Evolutionary conservation across 1,139 yeast genomes (phyloP), one percentile per base, ranked within the genome.

Genomic region (Sugiyamaella grinbergsii): DNA sequence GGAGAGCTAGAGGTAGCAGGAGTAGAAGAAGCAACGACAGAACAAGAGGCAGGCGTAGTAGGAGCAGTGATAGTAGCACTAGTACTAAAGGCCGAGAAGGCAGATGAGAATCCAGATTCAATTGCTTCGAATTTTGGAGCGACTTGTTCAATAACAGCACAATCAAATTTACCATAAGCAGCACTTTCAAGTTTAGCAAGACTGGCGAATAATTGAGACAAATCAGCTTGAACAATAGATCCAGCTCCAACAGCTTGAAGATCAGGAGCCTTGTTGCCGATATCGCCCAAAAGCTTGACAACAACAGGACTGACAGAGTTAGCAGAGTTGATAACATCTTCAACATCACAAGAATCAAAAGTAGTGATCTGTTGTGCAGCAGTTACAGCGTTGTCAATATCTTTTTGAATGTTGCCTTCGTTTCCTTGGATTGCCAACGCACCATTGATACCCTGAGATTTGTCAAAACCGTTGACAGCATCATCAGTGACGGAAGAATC

Each of bases 211-310:
- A 57, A 49, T 10, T 22, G 28, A 28, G 52, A 43, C 41, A 57
- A 44, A 29, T 55, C 57, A 13, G 31, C 40, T 44, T 48, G 47
- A 31, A 57, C 58, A 50, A 57, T 54, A 5, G 43, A 5, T 15
- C 50, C 42, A 33, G 55, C 51, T 19, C 54, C 55, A 31, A 55
- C 58, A 31, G 54, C 50, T 13, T 50, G 29, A 42, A 56, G 36
- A 32, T 50, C 54, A 34, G 54, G 45, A 13, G 46, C 49, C 51
- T 57, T 54, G 33, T 37, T 13, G 20, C 48, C 48, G 34, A 56
- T 22, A 36, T 54, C 58, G 4, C 20, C 13, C 33, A 57, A 33
- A 6, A 57, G 47, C 23, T 18, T 20, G 26, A 52, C 43, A 24
- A 55, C 49, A 22, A 47, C 51, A 16, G 50, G 29, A 29, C 49